Evolutionary conservation across 805 yeast genomes (phyloP).

Genomic region (Cyberlindnera japonica): DNA sequence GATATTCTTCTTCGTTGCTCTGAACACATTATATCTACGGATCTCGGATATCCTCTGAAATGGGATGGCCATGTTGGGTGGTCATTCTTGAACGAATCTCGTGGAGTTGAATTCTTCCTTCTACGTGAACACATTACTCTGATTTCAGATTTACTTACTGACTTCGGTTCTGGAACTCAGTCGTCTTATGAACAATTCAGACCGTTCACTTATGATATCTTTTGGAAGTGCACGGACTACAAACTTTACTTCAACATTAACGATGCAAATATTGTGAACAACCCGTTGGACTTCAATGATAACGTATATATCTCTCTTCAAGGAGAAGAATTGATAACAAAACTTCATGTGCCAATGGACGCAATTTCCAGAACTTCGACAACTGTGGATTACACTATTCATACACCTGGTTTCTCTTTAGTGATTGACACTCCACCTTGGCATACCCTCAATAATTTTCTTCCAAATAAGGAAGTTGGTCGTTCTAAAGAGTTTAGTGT

Average conservation of each 20-base stretch:
- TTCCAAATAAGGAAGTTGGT: conserved; percentile 62
- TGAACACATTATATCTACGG: conserved; percentile 49
- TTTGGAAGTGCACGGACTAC: conserved; percentile 58
- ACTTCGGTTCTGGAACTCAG: conserved; percentile 71
- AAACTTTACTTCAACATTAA: conserved; percentile 73
- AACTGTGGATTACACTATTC: conserved; percentile 45
- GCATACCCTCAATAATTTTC: conserved; percentile 79
- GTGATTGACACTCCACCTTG: conserved; percentile 81
- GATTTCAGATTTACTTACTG: conserved; percentile 66
- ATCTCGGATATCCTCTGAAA: conserved; percentile 64
- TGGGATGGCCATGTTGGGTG: conserved; percentile 83
- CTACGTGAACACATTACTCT: conserved; percentile 80
- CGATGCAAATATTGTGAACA: conserved; percentile 82
- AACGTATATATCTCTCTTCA: conserved; percentile 73
- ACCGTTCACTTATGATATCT: conserved; percentile 60
- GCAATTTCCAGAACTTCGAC: conserved; percentile 49
- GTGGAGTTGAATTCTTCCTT: conserved; percentile 55
- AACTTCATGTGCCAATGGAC: conserved; percentile 55
- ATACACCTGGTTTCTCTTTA: conserved; percentile 59
- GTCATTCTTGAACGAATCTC: conserved; percentile 53
- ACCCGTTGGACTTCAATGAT: conserved; percentile 79
- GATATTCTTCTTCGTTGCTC: conserved; percentile 67
- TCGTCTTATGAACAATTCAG: conserved; percentile 72
- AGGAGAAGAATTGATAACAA: conserved; percentile 52
- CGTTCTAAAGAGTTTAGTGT: conserved; percentile 57